Base-by-base conservation (phyloP, 495 filamentous ascomycete species). In the Podospora pseudocomata region DNA sequence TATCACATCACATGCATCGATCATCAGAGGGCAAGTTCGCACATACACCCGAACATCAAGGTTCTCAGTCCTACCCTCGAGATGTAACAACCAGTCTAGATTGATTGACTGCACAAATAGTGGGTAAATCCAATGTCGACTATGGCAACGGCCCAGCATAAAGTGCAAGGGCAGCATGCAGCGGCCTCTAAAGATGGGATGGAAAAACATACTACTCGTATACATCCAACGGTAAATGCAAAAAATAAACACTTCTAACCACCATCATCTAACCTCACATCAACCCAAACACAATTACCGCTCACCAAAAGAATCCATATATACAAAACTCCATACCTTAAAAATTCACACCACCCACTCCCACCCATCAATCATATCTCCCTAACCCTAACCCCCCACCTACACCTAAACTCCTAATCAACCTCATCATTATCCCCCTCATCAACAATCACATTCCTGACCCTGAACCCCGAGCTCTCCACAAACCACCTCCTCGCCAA, bases 381-480 rank as follows among this genome's bases (percentile, higher is more conserved):
- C 15, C 1, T 6, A 49, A 18, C 39, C 39, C 39, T 49, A 55
- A 15, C 26, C 54, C 5, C 6, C 19, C 34, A 27, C 27, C n/a
- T 19, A 53, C 49, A 56, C 2, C 9, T 5, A 28, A 13, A 19
- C 34, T 49, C 4, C 61, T 32, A n/a, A 23, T 61, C 44, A 13
- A 13, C 53, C 18, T 54, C 63, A 30, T 54, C 63, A 49, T 26
- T 64, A 44, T 75, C 73, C 34, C 71, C 72, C 65, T 77, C 73
- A 49, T 83, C 82, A 87, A 97, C 88, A 70, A 92, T 84, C 72
- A 97, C 80, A 82, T 97, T 97, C 65, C 81, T 83, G 66, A 97
- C 91, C 69, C 86, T 84, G 53, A 91, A 75, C 16, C 94, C 94
- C 77, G 93, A 90, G 66, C 92, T 95, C 70, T 89, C 86, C 58